phyloP scores from a whole-genome alignment of 805 yeast species.

The Candida insectorum region DNA sequence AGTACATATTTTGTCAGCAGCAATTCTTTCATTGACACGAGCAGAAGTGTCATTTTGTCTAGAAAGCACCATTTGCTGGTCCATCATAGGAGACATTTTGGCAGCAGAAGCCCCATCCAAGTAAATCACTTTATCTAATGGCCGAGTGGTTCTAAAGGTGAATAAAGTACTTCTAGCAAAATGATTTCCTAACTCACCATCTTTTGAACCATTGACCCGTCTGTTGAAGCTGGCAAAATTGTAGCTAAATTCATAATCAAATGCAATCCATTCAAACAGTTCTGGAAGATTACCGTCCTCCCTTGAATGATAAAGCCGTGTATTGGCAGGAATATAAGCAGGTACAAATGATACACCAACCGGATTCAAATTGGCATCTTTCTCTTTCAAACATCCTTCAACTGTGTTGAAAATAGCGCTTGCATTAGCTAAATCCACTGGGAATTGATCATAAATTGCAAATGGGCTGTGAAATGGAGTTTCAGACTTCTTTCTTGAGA shows the following conservation, averaged over 20 bases:
- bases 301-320: slow-evolving; percentile 55
- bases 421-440: slow-evolving; percentile 52
- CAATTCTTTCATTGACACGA: slow-evolving; percentile 34
- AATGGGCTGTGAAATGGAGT: slow-evolving; percentile 1
- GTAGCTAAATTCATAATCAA: slow-evolving; percentile 61
- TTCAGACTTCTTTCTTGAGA: background rate
- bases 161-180: slow-evolving; percentile 23
- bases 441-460: slow-evolving; percentile 19
- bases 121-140: slow-evolving; percentile 47
- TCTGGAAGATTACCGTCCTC: slow-evolving; percentile 38
- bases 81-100: slow-evolving; percentile 60
- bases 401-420: slow-evolving; percentile 55
- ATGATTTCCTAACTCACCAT: background rate
- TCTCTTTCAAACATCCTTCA: slow-evolving; percentile 50
- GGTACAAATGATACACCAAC: slow-evolving; percentile 58
- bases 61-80: slow-evolving; percentile 32
- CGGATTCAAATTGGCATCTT: slow-evolving; percentile 50
- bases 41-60: slow-evolving; percentile 18
- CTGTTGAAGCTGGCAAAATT: slow-evolving; percentile 32
- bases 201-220: slow-evolving; percentile 6
- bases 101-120: slow-evolving; percentile 75
- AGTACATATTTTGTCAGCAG: slow-evolving; percentile 50
- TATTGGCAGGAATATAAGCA: slow-evolving; percentile 58
- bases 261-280: slow-evolving; percentile 59
- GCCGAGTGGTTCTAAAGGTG: slow-evolving; percentile 46